Base-by-base conservation (phyloP, 495 filamentous ascomycete species). In the Clavariopsis aquatica region DNA sequence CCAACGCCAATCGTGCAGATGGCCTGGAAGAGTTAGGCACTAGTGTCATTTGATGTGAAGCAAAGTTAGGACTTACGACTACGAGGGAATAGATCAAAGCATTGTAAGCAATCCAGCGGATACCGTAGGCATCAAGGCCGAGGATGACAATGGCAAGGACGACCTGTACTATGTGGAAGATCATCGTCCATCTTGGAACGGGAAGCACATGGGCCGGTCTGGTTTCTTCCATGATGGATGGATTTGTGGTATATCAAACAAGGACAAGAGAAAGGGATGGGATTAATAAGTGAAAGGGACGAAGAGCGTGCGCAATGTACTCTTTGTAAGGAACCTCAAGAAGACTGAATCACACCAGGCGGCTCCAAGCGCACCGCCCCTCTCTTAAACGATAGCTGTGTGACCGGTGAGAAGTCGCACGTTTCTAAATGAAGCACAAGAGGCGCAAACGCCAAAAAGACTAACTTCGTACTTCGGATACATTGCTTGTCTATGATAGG, bases 41-140 rank as follows among this genome's bases (percentile, higher is more conserved):
- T 29, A 20, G 52, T 55, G 15, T n/a, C 3, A 17, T 10, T 51
- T 28, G 17, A 13, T 8, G 36, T 34, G 47, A 17, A 28, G 43
- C n/a, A n/a, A n/a, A n/a, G n/a, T n/a, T 49, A 55, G 1, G 13
- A 68, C 66, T 52, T 63, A 70, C 68, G 26, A 43, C 53, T 23
- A 70, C 63, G 49, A 70, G 68, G 17, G 68, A 60, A 28, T 43
- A 70, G 20, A 70, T 66, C 31, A 66, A 63, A 24, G 51, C 58
- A 60, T 70, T 63, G 26, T 66, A 66, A 3, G 62, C 38, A 20
- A 66, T 62, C 52, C 38, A 70, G 24, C 19, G 52, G 49, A 70
- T 57, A 2, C 68, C 68, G 57, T 70, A 70, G 7, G 63, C 68
- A 45, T 51, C 31, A n/a, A 70, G 53, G 15, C 68, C 63, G n/a